Conservation (phyloP, 441 rosid species). For the Breynia disticha region DNA sequence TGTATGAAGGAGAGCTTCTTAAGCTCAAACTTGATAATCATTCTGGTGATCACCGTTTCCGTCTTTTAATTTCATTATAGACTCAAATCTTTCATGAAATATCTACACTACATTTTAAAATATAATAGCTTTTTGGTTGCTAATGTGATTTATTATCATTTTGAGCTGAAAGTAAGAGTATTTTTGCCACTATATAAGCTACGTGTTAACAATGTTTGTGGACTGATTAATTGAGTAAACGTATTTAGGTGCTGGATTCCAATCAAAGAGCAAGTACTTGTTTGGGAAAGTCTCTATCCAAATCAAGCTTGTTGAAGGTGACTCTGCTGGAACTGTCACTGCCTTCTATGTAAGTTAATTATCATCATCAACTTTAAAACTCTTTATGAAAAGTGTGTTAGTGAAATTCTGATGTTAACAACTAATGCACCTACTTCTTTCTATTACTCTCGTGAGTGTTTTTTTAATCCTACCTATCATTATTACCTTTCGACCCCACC, state of each 20-base stretch:
- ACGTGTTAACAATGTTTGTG: background rate
- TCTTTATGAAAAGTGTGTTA: background rate
- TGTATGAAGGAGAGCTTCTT: slow-evolving; percentile 72
- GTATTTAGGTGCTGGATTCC: slow-evolving; percentile 77
- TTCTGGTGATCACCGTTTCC: slow-evolving; percentile 44
- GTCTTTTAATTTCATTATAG: background rate
- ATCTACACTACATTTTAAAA: no score
- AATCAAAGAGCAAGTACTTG: slow-evolving; percentile 74
- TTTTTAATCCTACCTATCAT: no score
- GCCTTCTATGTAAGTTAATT: slow-evolving; percentile 65
- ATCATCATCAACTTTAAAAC: background rate
- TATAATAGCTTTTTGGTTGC: no score
- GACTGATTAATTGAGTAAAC: background rate
- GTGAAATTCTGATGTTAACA: no score
- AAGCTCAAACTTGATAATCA: slow-evolving; percentile 76
- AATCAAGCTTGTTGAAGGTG: slow-evolving; percentile 82
- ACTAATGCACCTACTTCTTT: no score
- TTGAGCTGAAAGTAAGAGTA: no score
- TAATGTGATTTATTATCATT: no score
- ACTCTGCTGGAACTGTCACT: slow-evolving; percentile 73
- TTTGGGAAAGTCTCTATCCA: slow-evolving; percentile 79
- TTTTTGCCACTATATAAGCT: no score
- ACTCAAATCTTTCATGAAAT: background rate
- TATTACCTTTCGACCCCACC: no score
- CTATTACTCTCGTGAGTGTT: no score